phyloP scores from a whole-genome alignment of 2,329 filamentous ascomycete species.

The Pseudocercospora eumusae region DNA sequence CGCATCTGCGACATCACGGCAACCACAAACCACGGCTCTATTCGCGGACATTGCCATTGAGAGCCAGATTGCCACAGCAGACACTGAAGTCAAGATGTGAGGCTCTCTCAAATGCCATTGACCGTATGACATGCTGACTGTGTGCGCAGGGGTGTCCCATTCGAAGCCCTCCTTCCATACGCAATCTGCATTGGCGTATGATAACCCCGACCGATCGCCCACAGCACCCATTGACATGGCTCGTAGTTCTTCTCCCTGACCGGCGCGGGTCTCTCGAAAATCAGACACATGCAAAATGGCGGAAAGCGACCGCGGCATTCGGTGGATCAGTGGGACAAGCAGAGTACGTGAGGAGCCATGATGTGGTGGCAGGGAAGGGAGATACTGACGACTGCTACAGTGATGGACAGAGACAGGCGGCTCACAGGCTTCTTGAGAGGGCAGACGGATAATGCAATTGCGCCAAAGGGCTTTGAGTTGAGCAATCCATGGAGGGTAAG shows the following conservation, averaged over 20 bases:
- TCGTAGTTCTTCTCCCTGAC: conserved; percentile 62
- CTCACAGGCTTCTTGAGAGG: conserved; percentile 63
- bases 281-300: conserved; percentile 63
- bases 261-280: conserved; percentile 58
- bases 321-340: conserved; percentile 65
- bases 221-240: conserved; percentile 16
- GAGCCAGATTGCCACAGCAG: neutral
- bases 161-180: conserved; percentile 66
- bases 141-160: conserved; percentile 62
- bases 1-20: neutral
- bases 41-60: conserved; percentile 2
- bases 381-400: conserved; percentile 43
- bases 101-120: neutral
- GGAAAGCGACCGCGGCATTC: conserved; percentile 63
- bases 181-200: conserved; percentile 62
- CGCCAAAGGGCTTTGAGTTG: conserved; percentile 64
- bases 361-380: neutral
- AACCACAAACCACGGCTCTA: neutral
- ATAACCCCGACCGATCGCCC: conserved; percentile 5
- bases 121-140: neutral
- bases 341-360: conserved; percentile 43
- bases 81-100: conserved; percentile 10
- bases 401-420: conserved; percentile 67
- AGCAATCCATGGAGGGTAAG: conserved; percentile 69
- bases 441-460: conserved; percentile 60